Base-by-base conservation (phyloP, 768 basidiomycete species). In the Pleurotus giganteus region DNA sequence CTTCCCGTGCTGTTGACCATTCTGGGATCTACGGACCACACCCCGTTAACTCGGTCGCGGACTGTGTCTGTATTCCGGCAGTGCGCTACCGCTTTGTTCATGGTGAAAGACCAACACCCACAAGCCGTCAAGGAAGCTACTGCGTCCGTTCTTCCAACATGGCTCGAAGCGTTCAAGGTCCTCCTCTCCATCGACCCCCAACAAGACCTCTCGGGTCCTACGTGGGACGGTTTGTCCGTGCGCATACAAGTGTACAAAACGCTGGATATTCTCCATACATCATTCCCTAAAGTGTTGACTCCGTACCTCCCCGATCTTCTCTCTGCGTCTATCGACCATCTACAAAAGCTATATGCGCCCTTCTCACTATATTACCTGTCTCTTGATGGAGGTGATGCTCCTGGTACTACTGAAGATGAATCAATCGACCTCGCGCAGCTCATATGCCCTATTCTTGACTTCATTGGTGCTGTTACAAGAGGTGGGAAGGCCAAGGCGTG, bases 61-160 rank as follows among this genome's bases (percentile, higher is more conserved):
- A 86, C 92, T 3, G 78, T 99, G 13, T 80, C 86, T 3, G 93
- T 97, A 28, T 98, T 98, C 73, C 78, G 88, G 27, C 92, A 98
- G 74, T 94, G 93, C 63, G 77, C 97, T 3, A 82, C 84, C 49
- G 88, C 94, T 4, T 77, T 98, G 15, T 94, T 90, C 69, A 98
- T 95, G 86, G 93, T 98, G 54, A 94, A 94, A 66, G 93, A 94
- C 31, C 88, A 94, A 60, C 88, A 94, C 61, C 92, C 94, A 0
- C 84, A 88, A 55, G 83, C 90, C 0, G 91, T 91, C 32, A 89
- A 89, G 63, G 87, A 91, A 60, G 94, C 94, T 0, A 82, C 83
- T 29, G 84, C 82, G 23, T 80, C 83, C 41, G 84, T 98, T 37
- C 81, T 96, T 4, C 92, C 95, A 1, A 77, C 85, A 13, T 99